Conservation (phyloP, 2,329 filamentous ascomycete genomes). For the Microcera coccophila region DNA sequence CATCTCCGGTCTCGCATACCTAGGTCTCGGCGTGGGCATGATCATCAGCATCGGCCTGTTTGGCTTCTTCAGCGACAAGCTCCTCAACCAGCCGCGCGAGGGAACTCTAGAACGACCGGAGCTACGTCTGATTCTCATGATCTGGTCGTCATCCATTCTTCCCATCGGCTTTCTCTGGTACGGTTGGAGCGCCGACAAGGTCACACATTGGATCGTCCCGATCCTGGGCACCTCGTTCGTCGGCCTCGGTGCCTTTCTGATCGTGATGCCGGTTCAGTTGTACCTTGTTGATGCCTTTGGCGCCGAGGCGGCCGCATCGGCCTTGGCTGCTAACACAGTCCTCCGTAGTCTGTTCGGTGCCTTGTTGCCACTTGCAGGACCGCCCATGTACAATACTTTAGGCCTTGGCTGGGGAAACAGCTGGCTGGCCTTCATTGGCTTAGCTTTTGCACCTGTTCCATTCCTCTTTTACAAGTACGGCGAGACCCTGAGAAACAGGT, state of each 20-base stretch:
- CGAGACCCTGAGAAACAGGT: neutral
- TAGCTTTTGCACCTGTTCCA: slow-evolving; percentile 30
- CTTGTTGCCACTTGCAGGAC: slow-evolving; percentile 53
- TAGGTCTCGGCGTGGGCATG: slow-evolving; percentile 44
- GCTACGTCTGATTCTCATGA: slow-evolving; percentile 50
- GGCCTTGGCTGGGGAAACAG: slow-evolving; percentile 42
- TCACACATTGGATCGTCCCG: slow-evolving; percentile 54
- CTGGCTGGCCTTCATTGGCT: slow-evolving; percentile 37
- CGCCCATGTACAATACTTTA: slow-evolving; percentile 30
- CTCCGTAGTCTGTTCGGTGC: slow-evolving; percentile 56
- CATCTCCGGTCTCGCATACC: slow-evolving; percentile 38
- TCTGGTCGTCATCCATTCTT: slow-evolving; percentile 49
- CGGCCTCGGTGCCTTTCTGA: slow-evolving; percentile 39
- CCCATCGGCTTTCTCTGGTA: slow-evolving; percentile 54
- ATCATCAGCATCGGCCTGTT: slow-evolving; percentile 22
- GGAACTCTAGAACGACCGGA: slow-evolving; percentile 33
- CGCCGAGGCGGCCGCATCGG: slow-evolving; percentile 16
- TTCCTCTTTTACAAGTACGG: slow-evolving; percentile 9
- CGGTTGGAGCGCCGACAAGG: slow-evolving; percentile 52
- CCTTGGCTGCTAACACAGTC: slow-evolving; percentile 15
- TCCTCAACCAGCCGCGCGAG: neutral
- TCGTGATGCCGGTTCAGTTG: slow-evolving; percentile 28
- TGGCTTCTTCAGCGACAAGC: slow-evolving; percentile 10
- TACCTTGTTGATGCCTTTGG: slow-evolving; percentile 24
- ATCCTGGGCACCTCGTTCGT: slow-evolving; percentile 53